Evolutionary conservation across 2,329 filamentous ascomycete species (phyloP).

Genomic region (Periconia sp.): DNA sequence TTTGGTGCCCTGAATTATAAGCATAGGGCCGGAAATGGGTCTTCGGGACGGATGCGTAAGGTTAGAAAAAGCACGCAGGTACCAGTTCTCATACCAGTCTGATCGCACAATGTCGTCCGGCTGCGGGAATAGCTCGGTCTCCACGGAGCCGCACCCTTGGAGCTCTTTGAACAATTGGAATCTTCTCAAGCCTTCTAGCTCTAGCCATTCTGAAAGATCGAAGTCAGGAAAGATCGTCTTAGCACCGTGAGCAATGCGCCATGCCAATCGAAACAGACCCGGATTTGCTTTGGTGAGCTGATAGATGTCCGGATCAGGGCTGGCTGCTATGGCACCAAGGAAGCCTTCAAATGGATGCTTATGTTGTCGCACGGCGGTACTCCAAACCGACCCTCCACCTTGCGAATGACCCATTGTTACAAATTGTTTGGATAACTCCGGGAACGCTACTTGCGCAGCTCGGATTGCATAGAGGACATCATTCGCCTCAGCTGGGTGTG

Average conservation of each 20-base stretch:
- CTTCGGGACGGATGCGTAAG: background rate
- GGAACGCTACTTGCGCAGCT: conserved; percentile 52
- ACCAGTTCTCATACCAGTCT: background rate
- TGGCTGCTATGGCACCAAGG: conserved; percentile 4
- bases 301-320: conserved; percentile 5
- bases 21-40: conserved; percentile 7
- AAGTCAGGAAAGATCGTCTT: conserved; percentile 3
- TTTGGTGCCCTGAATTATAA: conserved; percentile 5
- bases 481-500: conserved; percentile 46
- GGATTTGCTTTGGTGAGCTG: background rate
- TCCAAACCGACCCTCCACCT: conserved; percentile 55
- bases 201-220: background rate
- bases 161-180: background rate
- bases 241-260: background rate
- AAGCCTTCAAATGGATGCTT: conserved; percentile 8
- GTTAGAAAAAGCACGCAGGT: background rate
- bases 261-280: background rate
- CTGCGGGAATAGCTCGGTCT: background rate
- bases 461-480: conserved; percentile 52
- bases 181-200: conserved; percentile 3
- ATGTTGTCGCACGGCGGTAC: conserved; percentile 17
- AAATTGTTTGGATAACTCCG: conserved; percentile 45
- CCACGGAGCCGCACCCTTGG: background rate
- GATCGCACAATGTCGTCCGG: background rate
- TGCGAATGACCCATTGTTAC: conserved; percentile 56